Base-by-base conservation (phyloP, 1,284 basidiomycete species). In the Tausonia pullulans region DNA sequence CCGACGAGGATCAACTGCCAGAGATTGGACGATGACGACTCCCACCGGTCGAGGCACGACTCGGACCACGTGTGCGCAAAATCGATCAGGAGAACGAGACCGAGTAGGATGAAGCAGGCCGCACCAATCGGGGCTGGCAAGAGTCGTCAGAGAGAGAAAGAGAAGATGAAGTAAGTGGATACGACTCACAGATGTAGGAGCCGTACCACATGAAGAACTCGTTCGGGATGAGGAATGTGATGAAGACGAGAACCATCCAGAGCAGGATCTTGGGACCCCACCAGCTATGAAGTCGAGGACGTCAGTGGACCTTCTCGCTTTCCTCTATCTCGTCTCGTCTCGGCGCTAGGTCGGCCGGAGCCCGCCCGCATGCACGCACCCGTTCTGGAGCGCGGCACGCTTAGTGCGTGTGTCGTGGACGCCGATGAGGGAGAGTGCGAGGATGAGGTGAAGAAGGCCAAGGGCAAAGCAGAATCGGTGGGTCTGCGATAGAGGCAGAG, bases 1-100 rank as follows among this genome's bases (percentile, higher is more conserved):
- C 90, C 87, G 68, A 99, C 86, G 63, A 98, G 85, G 67, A 96
- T 86, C 83, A 89, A 97, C 77, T 97, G 93, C 95, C 95, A 98
- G 61, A 95, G 78, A 69, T 88, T 89, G 10, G 92, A 94, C 61
- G 84, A 81, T 5, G 86, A 86, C 66, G 84, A 83, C 75, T 97
- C 94, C 92, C 92, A 98, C 68, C 90, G 90, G 70, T 97, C 88
- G 60, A 98, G 83, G 73, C 95, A 98, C 11, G 87, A 94, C 77
- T 98, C 95, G 46, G 92, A 92, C 93, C 93, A 98, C 2, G 91
- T 88, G 74, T 99, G 96, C 0, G 95, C 96, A 74, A 98, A 98
- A 80, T 99, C 95, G 76, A 99, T 90, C 65, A 99, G 85, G 53
- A 99, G 86, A 64, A 99, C 91, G 50, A 98, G 86, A 55, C 96